These are phyloP conservation scores for Lentinula sp. DNA, from an alignment of 768 basidiomycete genomes.

Conservation along the genomic window DNA sequence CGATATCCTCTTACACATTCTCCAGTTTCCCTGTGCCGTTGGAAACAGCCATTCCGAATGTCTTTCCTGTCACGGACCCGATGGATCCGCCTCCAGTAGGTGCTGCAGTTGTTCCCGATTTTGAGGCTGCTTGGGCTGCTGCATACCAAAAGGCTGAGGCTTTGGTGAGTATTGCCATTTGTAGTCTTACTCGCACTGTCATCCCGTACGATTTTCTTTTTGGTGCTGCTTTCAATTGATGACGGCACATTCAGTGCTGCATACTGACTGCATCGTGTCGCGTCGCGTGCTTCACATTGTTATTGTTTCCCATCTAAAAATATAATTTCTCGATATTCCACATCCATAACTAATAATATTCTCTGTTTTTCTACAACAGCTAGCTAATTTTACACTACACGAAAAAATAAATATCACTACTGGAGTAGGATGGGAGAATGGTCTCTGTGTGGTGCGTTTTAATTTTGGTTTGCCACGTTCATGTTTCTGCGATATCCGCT, in stretches of 20 bases:
- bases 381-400: conserved; percentile 46
- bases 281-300: neutral
- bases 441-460: conserved; percentile 57
- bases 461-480: conserved; percentile 4
- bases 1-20: conserved; percentile 41
- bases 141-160: conserved; percentile 55
- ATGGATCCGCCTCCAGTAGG: conserved; percentile 49
- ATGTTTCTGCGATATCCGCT: neutral
- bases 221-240: neutral
- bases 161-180: conserved; percentile 1
- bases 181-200: neutral
- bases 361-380: conserved; percentile 21
- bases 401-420: conserved; percentile 63
- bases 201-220: neutral
- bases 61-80: conserved; percentile 53
- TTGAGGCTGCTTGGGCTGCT: conserved; percentile 45
- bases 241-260: neutral
- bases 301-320: conserved; percentile 3
- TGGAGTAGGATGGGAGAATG: conserved; percentile 60
- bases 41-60: conserved; percentile 42
- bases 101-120: conserved; percentile 35
- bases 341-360: conserved; percentile 8
- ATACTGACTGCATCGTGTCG: neutral
- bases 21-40: conserved; percentile 58
- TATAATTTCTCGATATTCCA: neutral